A percentile compares a stretch with the other conserved stretches of the same genome.
Evolutionary conservation across 2,329 filamentous ascomycete genomes (phyloP).

Genomic region (Aspergillus brasiliensis): DNA sequence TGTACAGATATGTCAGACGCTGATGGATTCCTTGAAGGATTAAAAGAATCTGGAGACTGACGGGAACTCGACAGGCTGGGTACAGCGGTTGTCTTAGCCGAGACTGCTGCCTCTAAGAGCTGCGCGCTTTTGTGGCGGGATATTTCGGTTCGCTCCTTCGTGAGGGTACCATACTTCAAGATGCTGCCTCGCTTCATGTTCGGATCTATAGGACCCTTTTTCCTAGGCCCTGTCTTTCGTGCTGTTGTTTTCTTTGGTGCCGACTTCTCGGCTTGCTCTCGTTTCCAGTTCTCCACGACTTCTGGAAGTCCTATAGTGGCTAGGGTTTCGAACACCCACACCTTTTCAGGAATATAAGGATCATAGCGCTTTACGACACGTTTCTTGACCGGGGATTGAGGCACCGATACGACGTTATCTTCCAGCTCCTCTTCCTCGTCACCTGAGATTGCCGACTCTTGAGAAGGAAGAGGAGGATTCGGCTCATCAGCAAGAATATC

Average conservation of each 20-base stretch:
- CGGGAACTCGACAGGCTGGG: slow-evolving; percentile 16
- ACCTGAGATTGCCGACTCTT: slow-evolving; percentile 32
- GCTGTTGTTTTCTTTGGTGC: slow-evolving; percentile 31
- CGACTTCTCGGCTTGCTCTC: slow-evolving; percentile 36
- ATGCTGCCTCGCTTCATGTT: slow-evolving; percentile 46
- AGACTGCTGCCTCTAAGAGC: slow-evolving; percentile 31
- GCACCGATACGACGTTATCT: slow-evolving; percentile 23
- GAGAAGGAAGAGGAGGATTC: slow-evolving; percentile 50
- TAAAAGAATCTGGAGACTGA: slow-evolving; percentile 8
- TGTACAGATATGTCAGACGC: slow-evolving; percentile 21
- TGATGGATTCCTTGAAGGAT: slow-evolving; percentile 8
- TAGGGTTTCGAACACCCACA: slow-evolving; percentile 69
- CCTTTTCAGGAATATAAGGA: slow-evolving; percentile 64
- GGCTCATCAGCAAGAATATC: slow-evolving; percentile 74
- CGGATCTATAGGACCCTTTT: slow-evolving; percentile 42
- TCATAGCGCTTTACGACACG: slow-evolving; percentile 55
- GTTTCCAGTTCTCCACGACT: slow-evolving; percentile 67
- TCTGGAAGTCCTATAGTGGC: slow-evolving; percentile 66
- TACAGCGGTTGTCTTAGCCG: slow-evolving; percentile 16
- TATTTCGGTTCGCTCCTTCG: slow-evolving; percentile 37
- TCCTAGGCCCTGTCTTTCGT: slow-evolving; percentile 33
- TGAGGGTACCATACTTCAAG: slow-evolving; percentile 43
- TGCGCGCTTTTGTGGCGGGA: slow-evolving; percentile 31
- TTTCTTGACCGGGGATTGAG: slow-evolving; percentile 28
- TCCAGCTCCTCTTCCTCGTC: slow-evolving; percentile 38